A percentile compares a stretch with the other conserved stretches of the same genome.
phyloP scores from a whole-genome alignment of 1,284 basidiomycete species.

The Pseudomicrostroma phylloplanum region DNA sequence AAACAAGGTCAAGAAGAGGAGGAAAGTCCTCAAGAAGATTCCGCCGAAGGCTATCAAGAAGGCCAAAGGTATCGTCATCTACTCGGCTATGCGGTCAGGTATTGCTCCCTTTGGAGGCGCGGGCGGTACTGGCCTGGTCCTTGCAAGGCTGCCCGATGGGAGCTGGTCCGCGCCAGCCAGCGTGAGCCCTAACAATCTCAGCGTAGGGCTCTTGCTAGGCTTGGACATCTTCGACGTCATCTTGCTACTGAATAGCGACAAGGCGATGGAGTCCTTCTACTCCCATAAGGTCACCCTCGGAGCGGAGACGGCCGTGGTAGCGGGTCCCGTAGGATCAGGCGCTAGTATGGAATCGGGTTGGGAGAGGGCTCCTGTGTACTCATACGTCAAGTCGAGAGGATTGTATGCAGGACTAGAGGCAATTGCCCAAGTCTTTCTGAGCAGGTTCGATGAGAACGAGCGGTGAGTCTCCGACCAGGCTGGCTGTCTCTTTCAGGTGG shows the following conservation, averaged over 20 bases:
- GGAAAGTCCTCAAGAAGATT: conserved; percentile 56
- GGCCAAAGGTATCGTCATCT: conserved; percentile 54
- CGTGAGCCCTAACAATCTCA: conserved; percentile 56
- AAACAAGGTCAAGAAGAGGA: conserved; percentile 48
- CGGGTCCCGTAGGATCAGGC: conserved; percentile 56
- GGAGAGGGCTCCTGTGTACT: conserved; percentile 45
- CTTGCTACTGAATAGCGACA: conserved; percentile 48
- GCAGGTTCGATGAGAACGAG: conserved; percentile 48
- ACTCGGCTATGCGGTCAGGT: conserved; percentile 55
- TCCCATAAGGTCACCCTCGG: conserved; percentile 57
- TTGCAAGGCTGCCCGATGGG: conserved; percentile 41
- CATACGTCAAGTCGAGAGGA: conserved; percentile 47
- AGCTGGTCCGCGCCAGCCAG: conserved; percentile 56
- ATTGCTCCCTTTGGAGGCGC: conserved; percentile 57
- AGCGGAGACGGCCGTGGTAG: conserved; percentile 55
- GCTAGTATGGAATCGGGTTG: conserved; percentile 54
- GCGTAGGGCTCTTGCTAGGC: conserved; percentile 43
- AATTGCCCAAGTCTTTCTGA: conserved; percentile 37
- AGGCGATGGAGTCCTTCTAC: conserved; percentile 55
- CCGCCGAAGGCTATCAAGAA: conserved; percentile 55
- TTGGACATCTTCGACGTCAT: conserved; percentile 43
- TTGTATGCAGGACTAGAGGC: conserved; percentile 49
- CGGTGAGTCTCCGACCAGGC: conserved; percentile 9
- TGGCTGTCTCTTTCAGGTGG: too few relatives aligned
- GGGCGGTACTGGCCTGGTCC: conserved; percentile 53